Evolutionary conservation across 2,329 filamentous ascomycete species (phyloP), one percentile per base, ranked within the genome.

Genomic region (Trichoderma atrobrunneum): DNA sequence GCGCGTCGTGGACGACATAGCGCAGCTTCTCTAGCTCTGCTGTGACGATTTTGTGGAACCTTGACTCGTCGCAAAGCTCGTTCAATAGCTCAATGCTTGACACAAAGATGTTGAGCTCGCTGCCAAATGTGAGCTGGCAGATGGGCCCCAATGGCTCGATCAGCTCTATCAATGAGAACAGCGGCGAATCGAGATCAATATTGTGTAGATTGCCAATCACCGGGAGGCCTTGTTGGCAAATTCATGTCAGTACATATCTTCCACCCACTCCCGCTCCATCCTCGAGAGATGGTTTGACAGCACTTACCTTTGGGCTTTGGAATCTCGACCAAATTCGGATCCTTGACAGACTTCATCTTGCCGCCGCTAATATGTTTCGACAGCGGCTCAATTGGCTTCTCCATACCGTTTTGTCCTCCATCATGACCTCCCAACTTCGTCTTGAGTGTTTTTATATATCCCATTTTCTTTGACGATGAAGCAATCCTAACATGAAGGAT

Each of bases 51-150:
- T 72, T 72, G 10, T 61, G 48, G 32, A 72, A 72, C 21, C 70
- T 68, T 11, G 64, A 54, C 18, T 72, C 70, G 21, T 72, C 70
- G 64, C 70, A 72, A 6, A 72, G 34, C 36, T 72, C 70, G 18
- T 68, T 68, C 10, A 69, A 24, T 6, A 72, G 63, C 26, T 72
- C 70, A 5, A 57, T 26, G 54, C 34, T 72, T 11, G 14, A n/a
- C 32, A 62, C 63, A 8, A 72, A 72, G 18, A 72, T 72, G 16
- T 61, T 36, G 12, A 30, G 54, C 11, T 72, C 64, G 26, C 70
- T 39, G 21, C 34, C 70, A 5, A 72, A n/a, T 10, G 70, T n/a
- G n/a, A 72, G 30, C 12, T 72, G 70, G 16, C 64, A 54, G 21
- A 72, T 68, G n/a, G 64, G 70, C 7, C 70, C 64, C 21, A 69